Percentiles rank a stretch among this genome's conserved stretches.
Evolutionary conservation across 139 green algal genomes (phyloP).

Genomic region (Chlorella sp.): DNA sequence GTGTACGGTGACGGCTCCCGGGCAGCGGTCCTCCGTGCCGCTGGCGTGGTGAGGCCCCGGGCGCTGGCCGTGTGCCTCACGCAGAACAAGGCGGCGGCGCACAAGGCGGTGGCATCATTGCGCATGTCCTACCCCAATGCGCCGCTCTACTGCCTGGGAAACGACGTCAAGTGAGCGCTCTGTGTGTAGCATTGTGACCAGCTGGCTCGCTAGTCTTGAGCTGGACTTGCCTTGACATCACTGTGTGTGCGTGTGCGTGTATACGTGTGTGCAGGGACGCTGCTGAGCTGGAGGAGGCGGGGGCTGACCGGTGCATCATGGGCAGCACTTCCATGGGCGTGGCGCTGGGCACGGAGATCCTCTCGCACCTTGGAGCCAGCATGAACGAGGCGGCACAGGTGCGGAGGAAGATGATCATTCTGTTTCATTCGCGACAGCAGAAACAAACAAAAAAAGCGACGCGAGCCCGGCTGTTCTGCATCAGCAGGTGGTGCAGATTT

Average conservation of each 20-base stretch:
- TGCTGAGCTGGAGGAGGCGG: slow-evolving; percentile 69
- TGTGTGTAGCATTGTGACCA: no score
- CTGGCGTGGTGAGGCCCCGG: slow-evolving; percentile 58
- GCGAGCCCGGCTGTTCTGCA: no score
- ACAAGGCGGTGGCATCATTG: slow-evolving; percentile 50
- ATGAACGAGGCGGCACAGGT: neutral
- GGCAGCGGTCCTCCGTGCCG: slow-evolving; percentile 62
- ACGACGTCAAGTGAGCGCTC: slow-evolving; percentile 61
- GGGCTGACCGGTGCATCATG: slow-evolving; percentile 49
- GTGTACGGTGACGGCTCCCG: slow-evolving; percentile 69
- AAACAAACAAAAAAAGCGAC: no score
- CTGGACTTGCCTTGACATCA: no score
- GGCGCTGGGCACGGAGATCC: slow-evolving; percentile 40
- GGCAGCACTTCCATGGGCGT: slow-evolving; percentile 60
- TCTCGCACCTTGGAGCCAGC: slow-evolving; percentile 13
- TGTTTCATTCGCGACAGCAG: no score
- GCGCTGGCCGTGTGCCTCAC: slow-evolving; percentile 72
- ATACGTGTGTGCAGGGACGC: slow-evolving; percentile 59
- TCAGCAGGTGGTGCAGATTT: no score
- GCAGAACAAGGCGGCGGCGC: slow-evolving; percentile 23
- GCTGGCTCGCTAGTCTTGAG: no score
- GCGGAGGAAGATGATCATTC: no score
- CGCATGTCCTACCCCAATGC: slow-evolving; percentile 53
- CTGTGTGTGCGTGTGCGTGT: no score
- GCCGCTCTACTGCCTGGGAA: slow-evolving; percentile 71